These are phyloP conservation scores for Dendrobium officinale DNA, from an alignment of 106 monocot genomes.

Conservation along the genomic window DNA sequence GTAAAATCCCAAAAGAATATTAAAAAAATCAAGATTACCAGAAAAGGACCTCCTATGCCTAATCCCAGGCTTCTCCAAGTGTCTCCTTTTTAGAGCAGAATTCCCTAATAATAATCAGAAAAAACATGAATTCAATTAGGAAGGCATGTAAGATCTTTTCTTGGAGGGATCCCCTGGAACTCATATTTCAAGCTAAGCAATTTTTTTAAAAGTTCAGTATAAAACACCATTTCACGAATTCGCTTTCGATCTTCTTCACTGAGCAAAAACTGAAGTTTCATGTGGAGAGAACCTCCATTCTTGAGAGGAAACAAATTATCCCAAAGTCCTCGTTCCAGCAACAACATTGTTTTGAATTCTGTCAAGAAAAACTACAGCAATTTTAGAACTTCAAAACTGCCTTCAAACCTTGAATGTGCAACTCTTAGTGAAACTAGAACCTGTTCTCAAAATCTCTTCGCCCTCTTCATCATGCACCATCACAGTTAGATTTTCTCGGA, in stretches of 20 bases:
- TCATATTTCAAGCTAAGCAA: background rate
- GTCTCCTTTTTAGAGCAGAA: constrained; percentile 45
- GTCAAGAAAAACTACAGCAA: background rate
- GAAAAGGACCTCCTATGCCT: constrained; percentile 6
- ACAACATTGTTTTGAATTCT: constrained; percentile 55
- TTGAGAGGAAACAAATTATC: constrained; percentile 49
- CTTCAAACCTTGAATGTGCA: background rate
- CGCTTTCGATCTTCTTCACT: constrained; percentile 51
- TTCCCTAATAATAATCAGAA: constrained; percentile 38
- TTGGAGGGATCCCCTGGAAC: background rate
- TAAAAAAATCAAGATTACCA: constrained; percentile 19
- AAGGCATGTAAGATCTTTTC: background rate
- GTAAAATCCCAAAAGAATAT: background rate
- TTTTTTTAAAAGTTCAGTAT: background rate
- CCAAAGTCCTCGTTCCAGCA: constrained; percentile 60
- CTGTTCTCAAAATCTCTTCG: constrained; percentile 48
- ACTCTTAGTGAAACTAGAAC: constrained; percentile 12
- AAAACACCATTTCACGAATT: constrained; percentile 56
- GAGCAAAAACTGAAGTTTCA: constrained; percentile 68
- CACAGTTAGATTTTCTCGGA: constrained; percentile 55
- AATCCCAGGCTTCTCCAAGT: constrained; percentile 22
- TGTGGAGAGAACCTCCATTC: constrained; percentile 36
- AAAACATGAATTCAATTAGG: background rate
- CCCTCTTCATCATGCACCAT: constrained; percentile 39
- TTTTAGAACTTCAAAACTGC: background rate